Evolutionary conservation across 495 filamentous ascomycete species (phyloP).

Genomic region (Cenococcum geophilum): DNA sequence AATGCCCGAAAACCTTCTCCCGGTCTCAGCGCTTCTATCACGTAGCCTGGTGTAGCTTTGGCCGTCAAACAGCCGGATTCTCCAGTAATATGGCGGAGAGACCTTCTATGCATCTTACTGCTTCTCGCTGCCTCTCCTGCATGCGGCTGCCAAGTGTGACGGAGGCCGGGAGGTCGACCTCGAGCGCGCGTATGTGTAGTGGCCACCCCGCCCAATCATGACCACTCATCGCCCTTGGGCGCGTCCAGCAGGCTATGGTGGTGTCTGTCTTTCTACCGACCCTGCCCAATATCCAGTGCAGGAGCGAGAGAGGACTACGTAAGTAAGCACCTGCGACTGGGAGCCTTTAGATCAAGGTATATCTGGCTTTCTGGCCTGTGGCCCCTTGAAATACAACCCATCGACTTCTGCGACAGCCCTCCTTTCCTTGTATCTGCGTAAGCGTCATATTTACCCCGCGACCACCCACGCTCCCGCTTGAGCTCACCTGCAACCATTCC

Average conservation of each 20-base stretch:
- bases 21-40: not conserved
- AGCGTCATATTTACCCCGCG: slow-evolving; percentile 21
- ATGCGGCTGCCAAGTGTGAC: slow-evolving; percentile 23
- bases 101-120: slow-evolving; percentile 7
- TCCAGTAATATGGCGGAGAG: not conserved
- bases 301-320: slow-evolving; percentile 14
- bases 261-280: not conserved
- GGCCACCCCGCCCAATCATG: slow-evolving; percentile 19
- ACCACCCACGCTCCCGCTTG: slow-evolving; percentile 14
- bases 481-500: slow-evolving; percentile 11
- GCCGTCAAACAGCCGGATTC: too few species aligned
- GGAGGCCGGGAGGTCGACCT: slow-evolving; percentile 13
- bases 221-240: slow-evolving; percentile 10
- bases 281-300: slow-evolving; percentile 17
- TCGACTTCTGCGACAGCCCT: not conserved
- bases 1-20: too few species aligned
- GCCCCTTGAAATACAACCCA: not conserved
- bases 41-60: not conserved
- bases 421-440: not conserved
- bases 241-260: slow-evolving; percentile 12
- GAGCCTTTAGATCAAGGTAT: not conserved
- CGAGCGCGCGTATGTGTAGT: slow-evolving; percentile 24
- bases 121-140: not conserved
- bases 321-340: slow-evolving; percentile 19
- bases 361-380: not conserved